Evolutionary conservation across 352 stramenopile genomes (phyloP), one percentile per base, ranked within the genome.

Genomic region (Achlya hypogyna): DNA sequence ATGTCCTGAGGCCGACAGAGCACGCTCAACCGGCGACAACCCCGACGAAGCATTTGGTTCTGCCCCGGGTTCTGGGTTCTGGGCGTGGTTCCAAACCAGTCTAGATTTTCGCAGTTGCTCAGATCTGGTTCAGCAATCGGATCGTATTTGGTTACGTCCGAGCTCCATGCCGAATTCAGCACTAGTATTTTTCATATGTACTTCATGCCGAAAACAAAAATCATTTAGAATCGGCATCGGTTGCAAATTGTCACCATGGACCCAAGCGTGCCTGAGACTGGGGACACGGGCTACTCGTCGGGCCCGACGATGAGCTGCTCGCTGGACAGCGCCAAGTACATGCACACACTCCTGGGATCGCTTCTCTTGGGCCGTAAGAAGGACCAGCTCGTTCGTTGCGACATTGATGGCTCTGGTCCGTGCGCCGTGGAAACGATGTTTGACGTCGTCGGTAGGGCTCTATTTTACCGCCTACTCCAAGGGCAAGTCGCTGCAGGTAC

Each of bases 381-480:
- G 59, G 83, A 92, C 62, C 78, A 91, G 67, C 86, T 83, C 63
- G 76, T 94, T 14, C 82, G 81, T 22, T 92, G 83, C 52, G 84
- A 94, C 69, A 75, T 87, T 42, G 86, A 94, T 56, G 27, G 35
- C 9, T 69, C 70, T 6, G 83, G 86, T 34, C 56, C 89, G 49
- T 54, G 23, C 23, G 32, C 42, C 34, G 18, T 8, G 54, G 1
- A 8, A 22, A 20, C 31, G 20, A 22, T 51, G 29, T 10, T 51
- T 28, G 29, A 31, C 6, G 5, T 20, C 2, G 22, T 25, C 5
- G 0, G 16, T 58, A 67, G 60, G 60, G 22, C 12, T 67, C 1
- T 67, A 67, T 2, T 90, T 94, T 69, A 92, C 84, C 4, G 70
- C 76, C 28, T 81, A 92, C 54, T 92, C 85, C n/a, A 87, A 84